Conservation (phyloP, 371 early-diverging fungal genomes). For the Dichotomocladium elegans region DNA sequence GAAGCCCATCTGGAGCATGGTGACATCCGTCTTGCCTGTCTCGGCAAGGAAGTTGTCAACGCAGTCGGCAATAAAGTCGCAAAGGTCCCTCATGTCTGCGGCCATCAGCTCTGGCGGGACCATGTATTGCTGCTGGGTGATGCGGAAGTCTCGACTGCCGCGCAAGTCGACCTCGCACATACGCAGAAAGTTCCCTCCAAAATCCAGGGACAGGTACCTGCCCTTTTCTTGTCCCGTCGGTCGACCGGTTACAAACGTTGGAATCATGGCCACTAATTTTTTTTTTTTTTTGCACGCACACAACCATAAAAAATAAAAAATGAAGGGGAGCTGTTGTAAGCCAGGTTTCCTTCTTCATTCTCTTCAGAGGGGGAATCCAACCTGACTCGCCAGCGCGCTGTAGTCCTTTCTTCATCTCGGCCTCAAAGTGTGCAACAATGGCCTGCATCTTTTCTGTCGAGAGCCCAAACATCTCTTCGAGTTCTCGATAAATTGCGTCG, state of each 20-base stretch:
- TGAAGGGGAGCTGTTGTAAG: too few relatives aligned
- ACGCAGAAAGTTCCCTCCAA: slow-evolving; percentile 93
- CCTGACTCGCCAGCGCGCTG: slow-evolving; percentile 50
- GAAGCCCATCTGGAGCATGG: slow-evolving; percentile 66
- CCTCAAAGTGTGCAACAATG: slow-evolving; percentile 61
- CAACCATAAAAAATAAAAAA: too few relatives aligned
- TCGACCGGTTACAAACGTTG: slow-evolving; percentile 76
- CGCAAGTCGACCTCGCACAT: slow-evolving; percentile 78
- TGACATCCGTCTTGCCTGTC: slow-evolving; percentile 20
- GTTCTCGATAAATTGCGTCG: slow-evolving; percentile 1
- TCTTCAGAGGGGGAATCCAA: slow-evolving; percentile 23
- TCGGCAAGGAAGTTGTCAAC: slow-evolving; percentile 71
- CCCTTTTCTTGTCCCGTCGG: slow-evolving; percentile 85
- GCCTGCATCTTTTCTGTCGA: slow-evolving; percentile 46
- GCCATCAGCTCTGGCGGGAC: slow-evolving; percentile 32
- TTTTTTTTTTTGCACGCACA: background rate
- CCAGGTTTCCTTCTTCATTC: too few relatives aligned
- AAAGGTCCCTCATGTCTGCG: slow-evolving; percentile 60
- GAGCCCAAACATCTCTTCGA: slow-evolving; percentile 45
- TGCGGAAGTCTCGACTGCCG: slow-evolving; percentile 55
- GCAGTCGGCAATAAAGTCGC: slow-evolving; percentile 85
- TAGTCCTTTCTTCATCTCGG: slow-evolving; percentile 77
- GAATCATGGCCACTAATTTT: slow-evolving; percentile 57
- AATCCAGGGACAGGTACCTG: slow-evolving; percentile 83
- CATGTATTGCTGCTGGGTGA: slow-evolving; percentile 75